Evolutionary conservation across 371 early-diverging fungal genomes (phyloP).

Genomic region (Actinomortierella ambigua): DNA sequence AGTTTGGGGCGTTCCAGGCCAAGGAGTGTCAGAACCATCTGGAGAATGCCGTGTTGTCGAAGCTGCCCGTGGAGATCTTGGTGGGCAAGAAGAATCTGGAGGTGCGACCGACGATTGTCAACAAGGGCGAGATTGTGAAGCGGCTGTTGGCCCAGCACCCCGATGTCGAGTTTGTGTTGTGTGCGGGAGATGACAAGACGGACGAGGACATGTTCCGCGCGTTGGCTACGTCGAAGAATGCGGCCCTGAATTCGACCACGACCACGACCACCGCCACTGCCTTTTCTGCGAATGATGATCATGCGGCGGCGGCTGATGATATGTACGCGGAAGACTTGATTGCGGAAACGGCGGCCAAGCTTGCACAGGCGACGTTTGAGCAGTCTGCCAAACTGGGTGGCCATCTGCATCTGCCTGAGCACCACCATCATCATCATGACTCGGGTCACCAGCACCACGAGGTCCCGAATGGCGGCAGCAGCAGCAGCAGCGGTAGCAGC

Average conservation of each 20-base stretch:
- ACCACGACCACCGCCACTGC: slow-evolving; percentile 12
- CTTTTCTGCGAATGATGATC: background rate
- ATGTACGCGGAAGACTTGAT: slow-evolving; percentile 24
- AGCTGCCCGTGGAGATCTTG: slow-evolving; percentile 92
- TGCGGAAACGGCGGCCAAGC: slow-evolving; percentile 33
- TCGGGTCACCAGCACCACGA: background rate
- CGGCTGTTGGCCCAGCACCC: slow-evolving; percentile 65
- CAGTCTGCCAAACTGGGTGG: slow-evolving; percentile 17
- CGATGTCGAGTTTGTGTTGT: slow-evolving; percentile 87
- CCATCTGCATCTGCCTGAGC: background rate
- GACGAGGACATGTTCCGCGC: slow-evolving; percentile 96
- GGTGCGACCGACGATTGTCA: slow-evolving; percentile 80
- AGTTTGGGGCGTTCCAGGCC: slow-evolving; percentile 73
- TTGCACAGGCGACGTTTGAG: slow-evolving; percentile 20
- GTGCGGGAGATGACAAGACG: slow-evolving; percentile 96
- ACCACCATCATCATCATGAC: slow-evolving; percentile 5
- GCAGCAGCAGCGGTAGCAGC: background rate
- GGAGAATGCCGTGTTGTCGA: slow-evolving; percentile 85
- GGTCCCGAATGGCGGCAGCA: background rate
- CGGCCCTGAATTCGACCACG: slow-evolving; percentile 2
- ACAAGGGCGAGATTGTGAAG: slow-evolving; percentile 93
- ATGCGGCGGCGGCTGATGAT: slow-evolving; percentile 9
- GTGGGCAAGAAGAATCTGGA: slow-evolving; percentile 97
- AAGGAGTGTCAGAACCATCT: slow-evolving; percentile 93
- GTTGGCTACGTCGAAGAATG: slow-evolving; percentile 50